phyloP scores from a whole-genome alignment of 768 basidiomycete species.

The Termitomyces sp. region DNA sequence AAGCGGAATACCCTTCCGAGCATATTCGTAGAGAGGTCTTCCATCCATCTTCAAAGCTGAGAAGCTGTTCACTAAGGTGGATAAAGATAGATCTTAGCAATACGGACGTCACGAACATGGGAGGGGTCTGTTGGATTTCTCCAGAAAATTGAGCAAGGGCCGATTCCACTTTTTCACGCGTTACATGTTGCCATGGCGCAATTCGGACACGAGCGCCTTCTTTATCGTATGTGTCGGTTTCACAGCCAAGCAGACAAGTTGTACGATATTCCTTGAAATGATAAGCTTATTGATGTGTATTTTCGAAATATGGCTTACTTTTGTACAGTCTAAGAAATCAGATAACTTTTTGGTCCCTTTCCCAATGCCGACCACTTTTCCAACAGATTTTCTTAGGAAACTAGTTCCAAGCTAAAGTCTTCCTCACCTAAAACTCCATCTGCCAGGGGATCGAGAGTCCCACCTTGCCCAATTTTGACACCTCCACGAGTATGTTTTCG shows the following conservation, averaged over 20 bases:
- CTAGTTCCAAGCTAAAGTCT: background rate
- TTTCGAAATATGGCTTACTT: slow-evolving; percentile 39
- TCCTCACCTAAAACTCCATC: slow-evolving; percentile 87
- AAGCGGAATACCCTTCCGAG: slow-evolving; percentile 82
- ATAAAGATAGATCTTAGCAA: background rate
- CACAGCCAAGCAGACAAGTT: slow-evolving; percentile 86
- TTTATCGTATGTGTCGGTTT: slow-evolving; percentile 92
- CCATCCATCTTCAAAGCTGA: slow-evolving; percentile 99
- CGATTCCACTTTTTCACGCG: slow-evolving; percentile 64
- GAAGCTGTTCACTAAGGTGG: slow-evolving; percentile 50
- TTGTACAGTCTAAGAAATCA: slow-evolving; percentile 83
- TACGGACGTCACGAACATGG: slow-evolving; percentile 56
- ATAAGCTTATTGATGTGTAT: background rate
- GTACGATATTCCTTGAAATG: slow-evolving; percentile 76
- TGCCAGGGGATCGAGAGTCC: slow-evolving; percentile 94
- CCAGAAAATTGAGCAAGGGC: slow-evolving; percentile 74
- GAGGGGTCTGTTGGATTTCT: slow-evolving; percentile 85
- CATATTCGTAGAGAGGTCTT: slow-evolving; percentile 91
- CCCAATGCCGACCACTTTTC: slow-evolving; percentile 79
- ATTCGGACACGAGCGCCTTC: slow-evolving; percentile 77
- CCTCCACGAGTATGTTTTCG: slow-evolving; percentile 38
- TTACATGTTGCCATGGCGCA: slow-evolving; percentile 81
- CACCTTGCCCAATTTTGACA: slow-evolving; percentile 88
- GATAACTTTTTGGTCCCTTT: slow-evolving; percentile 84
- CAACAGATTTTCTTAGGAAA: slow-evolving; percentile 1